These are phyloP conservation scores for Candida arabinofermentans DNA, from an alignment of 805 yeast genomes.

Conservation along the genomic window DNA sequence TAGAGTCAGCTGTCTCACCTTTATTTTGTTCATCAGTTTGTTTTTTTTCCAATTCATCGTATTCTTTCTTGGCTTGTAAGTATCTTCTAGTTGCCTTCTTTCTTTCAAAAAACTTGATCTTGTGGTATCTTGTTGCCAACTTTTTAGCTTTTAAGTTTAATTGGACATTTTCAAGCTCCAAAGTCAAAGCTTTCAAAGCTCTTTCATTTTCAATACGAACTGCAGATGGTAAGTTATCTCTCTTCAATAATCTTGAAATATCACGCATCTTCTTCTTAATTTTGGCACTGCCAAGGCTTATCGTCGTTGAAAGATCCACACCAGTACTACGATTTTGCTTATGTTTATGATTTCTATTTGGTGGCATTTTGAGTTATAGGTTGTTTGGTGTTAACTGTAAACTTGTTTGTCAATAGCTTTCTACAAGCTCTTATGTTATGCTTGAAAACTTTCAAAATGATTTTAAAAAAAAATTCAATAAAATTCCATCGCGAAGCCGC, in stretches of 20 bases:
- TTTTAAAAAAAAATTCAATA: too few relatives aligned
- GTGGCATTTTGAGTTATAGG: slow-evolving; percentile 7
- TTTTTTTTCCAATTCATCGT: slow-evolving; percentile 34
- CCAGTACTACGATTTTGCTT: neutral
- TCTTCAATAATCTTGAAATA: slow-evolving; percentile 61
- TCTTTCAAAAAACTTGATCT: slow-evolving; percentile 88
- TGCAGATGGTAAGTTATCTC: slow-evolving; percentile 54
- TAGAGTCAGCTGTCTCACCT: slow-evolving; percentile 12
- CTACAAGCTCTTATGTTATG: too few relatives aligned
- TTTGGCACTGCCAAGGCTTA: slow-evolving; percentile 40
- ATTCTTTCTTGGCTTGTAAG: slow-evolving; percentile 43
- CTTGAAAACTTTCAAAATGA: too few relatives aligned
- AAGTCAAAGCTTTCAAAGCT: slow-evolving; percentile 42
- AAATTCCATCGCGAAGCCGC: too few relatives aligned
- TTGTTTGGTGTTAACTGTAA: too few relatives aligned
- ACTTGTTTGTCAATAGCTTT: too few relatives aligned
- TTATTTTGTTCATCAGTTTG: slow-evolving; percentile 6
- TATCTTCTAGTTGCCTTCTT: slow-evolving; percentile 77
- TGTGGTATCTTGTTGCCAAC: slow-evolving; percentile 72
- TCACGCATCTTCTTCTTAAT: slow-evolving; percentile 86
- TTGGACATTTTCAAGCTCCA: slow-evolving; percentile 42
- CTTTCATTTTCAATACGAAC: slow-evolving; percentile 45
- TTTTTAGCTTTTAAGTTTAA: slow-evolving; percentile 37
- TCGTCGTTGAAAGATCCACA: slow-evolving; percentile 28
- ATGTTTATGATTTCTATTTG: neutral